Percentiles rank a stretch among this genome's conserved stretches.
Conservation (phyloP, 2,329 filamentous ascomycete genomes). For the Fonsecaea erecta region DNA sequence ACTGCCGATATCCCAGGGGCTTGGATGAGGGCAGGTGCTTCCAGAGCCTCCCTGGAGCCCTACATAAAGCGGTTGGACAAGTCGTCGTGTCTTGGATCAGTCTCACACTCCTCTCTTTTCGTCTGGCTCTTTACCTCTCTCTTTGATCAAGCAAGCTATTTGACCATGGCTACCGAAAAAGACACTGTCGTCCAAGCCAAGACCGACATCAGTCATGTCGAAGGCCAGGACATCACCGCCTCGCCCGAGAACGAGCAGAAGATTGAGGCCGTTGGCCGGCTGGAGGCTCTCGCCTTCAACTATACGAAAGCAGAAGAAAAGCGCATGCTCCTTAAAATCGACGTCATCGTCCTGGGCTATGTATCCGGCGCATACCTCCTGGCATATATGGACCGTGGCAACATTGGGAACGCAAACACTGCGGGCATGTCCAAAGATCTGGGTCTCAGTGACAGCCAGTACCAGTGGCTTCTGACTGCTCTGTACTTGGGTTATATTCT, state of each 20-base stretch:
- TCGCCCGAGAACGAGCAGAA: conserved; percentile 16
- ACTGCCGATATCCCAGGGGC: conserved; percentile 2
- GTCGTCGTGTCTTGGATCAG: background rate
- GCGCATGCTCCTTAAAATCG: conserved; percentile 73
- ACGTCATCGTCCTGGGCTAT: conserved; percentile 67
- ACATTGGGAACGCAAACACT: conserved; percentile 65
- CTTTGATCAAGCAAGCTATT: background rate
- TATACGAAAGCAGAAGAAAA: conserved; percentile 71
- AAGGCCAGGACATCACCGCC: conserved; percentile 7
- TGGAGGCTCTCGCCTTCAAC: conserved; percentile 19
- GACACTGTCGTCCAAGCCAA: conserved; percentile 8
- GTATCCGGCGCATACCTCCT: conserved; percentile 65
- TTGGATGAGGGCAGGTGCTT: conserved; percentile 3
- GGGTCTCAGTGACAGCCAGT: conserved; percentile 57
- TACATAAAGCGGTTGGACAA: conserved; percentile 12
- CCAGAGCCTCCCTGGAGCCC: background rate
- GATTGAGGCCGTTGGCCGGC: conserved; percentile 12
- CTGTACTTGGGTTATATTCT: conserved; percentile 68
- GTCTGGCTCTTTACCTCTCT: background rate
- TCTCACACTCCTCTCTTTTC: conserved; percentile 3
- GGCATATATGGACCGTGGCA: conserved; percentile 81
- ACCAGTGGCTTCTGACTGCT: conserved; percentile 64
- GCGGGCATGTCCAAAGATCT: conserved; percentile 62
- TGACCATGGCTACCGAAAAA: conserved; percentile 15
- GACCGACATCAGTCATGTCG: conserved; percentile 20